Conservation (phyloP, 768 basidiomycete genomes). For the Tricholomella constricta region DNA sequence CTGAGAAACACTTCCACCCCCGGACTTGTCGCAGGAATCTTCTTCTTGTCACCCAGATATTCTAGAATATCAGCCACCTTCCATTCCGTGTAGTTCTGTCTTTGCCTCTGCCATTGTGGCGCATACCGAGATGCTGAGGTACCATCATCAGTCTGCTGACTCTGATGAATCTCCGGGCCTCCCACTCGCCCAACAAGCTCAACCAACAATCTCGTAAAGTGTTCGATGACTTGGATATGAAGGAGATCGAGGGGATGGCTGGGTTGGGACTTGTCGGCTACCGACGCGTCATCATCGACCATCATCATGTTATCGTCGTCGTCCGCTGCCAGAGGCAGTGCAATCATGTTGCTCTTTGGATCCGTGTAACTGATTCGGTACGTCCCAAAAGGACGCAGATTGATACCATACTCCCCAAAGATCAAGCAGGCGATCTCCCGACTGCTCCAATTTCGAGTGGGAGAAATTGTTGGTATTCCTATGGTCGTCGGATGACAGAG, state of each 20-base stretch:
- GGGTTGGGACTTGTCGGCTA: constrained; percentile 39
- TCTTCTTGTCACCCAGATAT: constrained; percentile 50
- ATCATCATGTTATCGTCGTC: constrained; percentile 55
- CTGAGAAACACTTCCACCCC: constrained; percentile 54
- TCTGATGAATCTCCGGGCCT: constrained; percentile 43
- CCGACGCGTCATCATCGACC: constrained; percentile 55
- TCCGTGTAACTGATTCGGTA: constrained; percentile 42
- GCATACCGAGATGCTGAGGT: constrained; percentile 55
- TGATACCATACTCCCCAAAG: constrained; percentile 39
- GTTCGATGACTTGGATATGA: constrained; percentile 68
- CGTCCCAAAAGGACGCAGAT: constrained; percentile 40
- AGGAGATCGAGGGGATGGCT: constrained; percentile 65
- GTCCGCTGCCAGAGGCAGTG: constrained; percentile 15
- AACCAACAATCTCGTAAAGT: constrained; percentile 63
- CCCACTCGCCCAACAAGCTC: constrained; percentile 59
- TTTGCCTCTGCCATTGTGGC: constrained; percentile 43
- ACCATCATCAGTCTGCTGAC: constrained; percentile 32
- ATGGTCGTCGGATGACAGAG: background rate
- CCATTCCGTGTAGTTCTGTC: constrained; percentile 52
- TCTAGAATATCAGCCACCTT: constrained; percentile 54
- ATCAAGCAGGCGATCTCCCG: constrained; percentile 51
- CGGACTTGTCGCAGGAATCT: constrained; percentile 38
- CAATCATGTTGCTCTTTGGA: constrained; percentile 17
- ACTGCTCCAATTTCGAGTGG: constrained; percentile 47
- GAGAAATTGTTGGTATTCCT: constrained; percentile 42